Base-by-base conservation (phyloP, 768 basidiomycete species). In the Trametes cubensis region DNA sequence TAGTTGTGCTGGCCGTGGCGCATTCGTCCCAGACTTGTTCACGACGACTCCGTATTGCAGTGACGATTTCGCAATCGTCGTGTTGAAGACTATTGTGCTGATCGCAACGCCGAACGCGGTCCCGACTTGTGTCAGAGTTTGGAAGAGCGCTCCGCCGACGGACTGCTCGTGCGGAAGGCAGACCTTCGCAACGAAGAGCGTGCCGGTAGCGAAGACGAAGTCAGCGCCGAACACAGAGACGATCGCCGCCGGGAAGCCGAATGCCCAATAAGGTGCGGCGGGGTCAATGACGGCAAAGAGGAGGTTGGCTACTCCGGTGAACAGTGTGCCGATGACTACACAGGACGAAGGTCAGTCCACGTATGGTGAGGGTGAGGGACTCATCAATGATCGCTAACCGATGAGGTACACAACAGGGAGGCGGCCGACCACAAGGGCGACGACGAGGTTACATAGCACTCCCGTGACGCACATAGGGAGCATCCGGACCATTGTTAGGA, bases 111-210 rank as follows among this genome's bases (percentile, higher is more conserved):
- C 90, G 40, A 90, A 78, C 6, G 88, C 81, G 0, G 83, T 83
- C 7, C 90, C 90, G 15, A 92, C 72, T 88, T 88, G 61, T 6
- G 83, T 87, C 82, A 93, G 85, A 0, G 91, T 91, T 69, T 89
- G 88, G 73, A 92, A 92, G 20, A 92, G 61, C 13, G 85, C 91
- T 3, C 89, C 90, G 6, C 86, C 85, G 4, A 92, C 77, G 72
- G 85, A 87, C 72, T 93, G 91, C 66, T 93, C 91, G 57, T 88
- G 79, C 3, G 84, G 85, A 1, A 80, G 71, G 2, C 84, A 80
- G 11, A 88, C 79, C 67, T 86, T 88, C 3, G 90, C 87, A 45
- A 91, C 82, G 66, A 88, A 93, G 17, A 93, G 74, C 6, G 88
- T 88, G 2, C 91, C 92, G 0, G 85, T 75, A 0, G 91, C 77